Base-by-base conservation (phyloP, 768 basidiomycete genomes). In the Obba rivulosa region DNA sequence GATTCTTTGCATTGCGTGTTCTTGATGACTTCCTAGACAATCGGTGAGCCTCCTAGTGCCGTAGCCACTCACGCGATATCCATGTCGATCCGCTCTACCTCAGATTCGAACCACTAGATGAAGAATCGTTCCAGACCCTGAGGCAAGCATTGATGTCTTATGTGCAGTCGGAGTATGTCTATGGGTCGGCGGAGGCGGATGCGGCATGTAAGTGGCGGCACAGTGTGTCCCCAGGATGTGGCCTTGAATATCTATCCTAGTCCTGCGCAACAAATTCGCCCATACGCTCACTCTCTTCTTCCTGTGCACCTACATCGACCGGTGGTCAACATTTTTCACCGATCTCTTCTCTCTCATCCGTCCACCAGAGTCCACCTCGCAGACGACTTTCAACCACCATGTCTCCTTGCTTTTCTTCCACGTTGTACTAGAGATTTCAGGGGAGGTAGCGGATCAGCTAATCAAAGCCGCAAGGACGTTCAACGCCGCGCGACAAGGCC, bases 361-460 rank as follows among this genome's bases (percentile, higher is more conserved):
- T 21, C 75, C 79, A 23, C 61, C 79, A 23, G 73, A 82, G 53
- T 76, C 81, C 9, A 71, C 73, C 35, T 72, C 78, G 13, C 69
- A 75, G 54, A 70, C 78, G 35, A 72, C 78, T 21, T 82, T 86
- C 69, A 95, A 94, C 64, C 80, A 80, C 38, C 88, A 94, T 60
- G 79, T 95, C 25, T 87, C 87, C 18, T 76, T 93, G 23, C 78
- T 99, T 49, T 83, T 96, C 64, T 89, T 98, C 64, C 92, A 89
- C 60, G 75, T 97, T 57, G 75, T 99, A 38, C 81, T 88, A 50
- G 96, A 99, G 65, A 94, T 98, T 46, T 94, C 93, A 0, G 88
- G 89, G 11, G 96, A 99, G 66, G 88, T 98, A n/a, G 92, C 92
- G 43, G 96, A 99, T 70, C 87, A 91, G 59, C 81, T 92, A 53